Evolutionary conservation across 2,329 filamentous ascomycete genomes (phyloP), one percentile per base, ranked within the genome.

Genomic region (Colletotrichum aenigma): DNA sequence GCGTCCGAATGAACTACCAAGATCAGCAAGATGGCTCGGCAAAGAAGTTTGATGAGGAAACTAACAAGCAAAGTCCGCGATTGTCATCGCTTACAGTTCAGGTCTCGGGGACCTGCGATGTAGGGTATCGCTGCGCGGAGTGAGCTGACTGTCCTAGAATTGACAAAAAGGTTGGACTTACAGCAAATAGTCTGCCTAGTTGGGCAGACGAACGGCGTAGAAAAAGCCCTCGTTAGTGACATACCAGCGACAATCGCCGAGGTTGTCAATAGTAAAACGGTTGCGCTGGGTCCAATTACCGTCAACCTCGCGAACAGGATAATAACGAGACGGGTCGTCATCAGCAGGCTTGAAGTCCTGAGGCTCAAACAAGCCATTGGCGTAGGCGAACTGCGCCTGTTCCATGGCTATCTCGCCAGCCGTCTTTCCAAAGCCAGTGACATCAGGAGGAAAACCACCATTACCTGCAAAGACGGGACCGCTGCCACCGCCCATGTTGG

Each of bases 341-440:
- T 93, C 91, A 24, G 88, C 87, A 3, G 92, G 92, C 83, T 92
- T 91, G 81, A 93, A 91, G 78, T 92, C 91, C 85, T 93, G 91
- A 18, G 89, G 88, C 81, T 91, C 88, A 78, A 89, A 87, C 78
- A 89, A 84, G 78, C 86, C 85, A 81, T 89, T 89, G 77, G 84
- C 82, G 75, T 87, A 80, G n/a, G 89, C 88, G 77, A 89, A 87
- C 78, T 89, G 84, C 60, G 87, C 81, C 80, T 89, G 87, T 73
- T 88, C 86, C 24, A 87, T 81, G 38, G 85, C 83, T 60, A 88
- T 81, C 81, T 92, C 89, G 71, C 80, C 81, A 43, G 84, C 82
- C 2, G 90, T 92, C 77, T 86, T 87, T 77, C 90, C 90, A 67
- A 91, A 79, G 71, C 90, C 86, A 82, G 88, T 82, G 75, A 90